A percentile compares a stretch with the other conserved stretches of the same genome.
phyloP scores from a whole-genome alignment of 345 rosid genomes.

The Citrus inodora region DNA sequence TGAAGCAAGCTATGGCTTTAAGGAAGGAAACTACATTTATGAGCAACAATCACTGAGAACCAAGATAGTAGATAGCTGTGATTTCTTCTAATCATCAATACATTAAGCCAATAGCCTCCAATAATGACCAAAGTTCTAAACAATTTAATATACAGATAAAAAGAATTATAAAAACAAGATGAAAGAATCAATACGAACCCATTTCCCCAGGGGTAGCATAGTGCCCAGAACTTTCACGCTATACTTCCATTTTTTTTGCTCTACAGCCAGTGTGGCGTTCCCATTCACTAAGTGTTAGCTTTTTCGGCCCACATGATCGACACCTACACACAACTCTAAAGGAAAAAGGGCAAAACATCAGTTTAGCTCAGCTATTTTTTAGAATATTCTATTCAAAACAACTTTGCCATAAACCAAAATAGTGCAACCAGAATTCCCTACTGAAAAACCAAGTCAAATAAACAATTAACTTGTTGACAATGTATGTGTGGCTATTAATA shows the following conservation, averaged over 20 bases:
- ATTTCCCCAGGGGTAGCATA: constrained; percentile 68
- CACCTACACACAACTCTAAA: constrained; percentile 81
- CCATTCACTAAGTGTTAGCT: constrained; percentile 91
- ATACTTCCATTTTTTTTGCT: constrained; percentile 97
- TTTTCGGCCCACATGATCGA: constrained; percentile 71
- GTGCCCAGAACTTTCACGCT: constrained; percentile 83
- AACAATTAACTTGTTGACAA: background rate
- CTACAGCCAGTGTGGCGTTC: constrained; percentile 95
- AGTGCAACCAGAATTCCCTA: background rate
- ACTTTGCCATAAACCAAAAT: background rate
- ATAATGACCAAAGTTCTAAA: background rate
- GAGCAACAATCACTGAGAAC: background rate
- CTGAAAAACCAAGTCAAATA: background rate
- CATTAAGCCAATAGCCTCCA: background rate
- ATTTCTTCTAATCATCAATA: background rate
- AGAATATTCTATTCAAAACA: background rate
- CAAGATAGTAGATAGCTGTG: background rate
- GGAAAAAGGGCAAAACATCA: constrained; percentile 11
- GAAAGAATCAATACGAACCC: constrained; percentile 53
- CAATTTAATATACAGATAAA: constrained; percentile 9
- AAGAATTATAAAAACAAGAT: background rate
- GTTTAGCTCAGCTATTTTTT: background rate
- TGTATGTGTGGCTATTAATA: too few relatives aligned
- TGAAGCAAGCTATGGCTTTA: background rate
- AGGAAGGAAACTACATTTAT: background rate